Base-by-base conservation (phyloP, 768 basidiomycete genomes). In the Auricularia heimuer region DNA sequence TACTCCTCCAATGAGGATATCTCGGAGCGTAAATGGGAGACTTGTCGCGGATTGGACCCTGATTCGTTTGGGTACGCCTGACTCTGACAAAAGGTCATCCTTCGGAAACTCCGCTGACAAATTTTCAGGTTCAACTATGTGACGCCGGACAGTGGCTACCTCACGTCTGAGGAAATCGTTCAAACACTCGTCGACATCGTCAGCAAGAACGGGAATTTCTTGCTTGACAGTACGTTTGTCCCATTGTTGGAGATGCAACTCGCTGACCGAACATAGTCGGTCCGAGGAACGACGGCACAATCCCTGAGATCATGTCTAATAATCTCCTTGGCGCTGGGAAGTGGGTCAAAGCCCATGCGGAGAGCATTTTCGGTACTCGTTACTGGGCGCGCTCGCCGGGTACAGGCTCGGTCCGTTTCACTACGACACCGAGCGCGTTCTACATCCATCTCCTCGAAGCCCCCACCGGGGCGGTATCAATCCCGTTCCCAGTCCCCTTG, bases 171-270 rank as follows among this genome's bases (percentile, higher is more conserved):
- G 16, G 47, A 51, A 18, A 81, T 85, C 54, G 71, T 85, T 2
- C 81, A 80, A 58, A 81, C 77, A 0, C 68, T 85, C 63, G 79
- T 83, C 34, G 83, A 85, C 66, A 80, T 86, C 66, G 83, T 81
- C 21, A 82, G 83, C 35, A 86, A 86, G 75, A 83, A 83, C 65
- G 85, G 85, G 14, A 85, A 86, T 69, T 86, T 61, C 60, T 24
- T 37, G 7, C 60, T 61, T 4, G 33, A 34, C 60, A 34, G 60
- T 37, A 11, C 33, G 33, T 37, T 24, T 21, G 42, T 36, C 47
- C 24, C 36, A 14, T 42, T 42, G 39, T 4, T 7, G 4, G 34
- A 3, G 29, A 21, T 54, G 3, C 6, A 18, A 45, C 33, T 35
- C n/a, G 21, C 35, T 29, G 1, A 56, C 1, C 16, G 54, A 35